Evolutionary conservation across 768 basidiomycete genomes (phyloP).

Genomic region (Russula virescens): DNA sequence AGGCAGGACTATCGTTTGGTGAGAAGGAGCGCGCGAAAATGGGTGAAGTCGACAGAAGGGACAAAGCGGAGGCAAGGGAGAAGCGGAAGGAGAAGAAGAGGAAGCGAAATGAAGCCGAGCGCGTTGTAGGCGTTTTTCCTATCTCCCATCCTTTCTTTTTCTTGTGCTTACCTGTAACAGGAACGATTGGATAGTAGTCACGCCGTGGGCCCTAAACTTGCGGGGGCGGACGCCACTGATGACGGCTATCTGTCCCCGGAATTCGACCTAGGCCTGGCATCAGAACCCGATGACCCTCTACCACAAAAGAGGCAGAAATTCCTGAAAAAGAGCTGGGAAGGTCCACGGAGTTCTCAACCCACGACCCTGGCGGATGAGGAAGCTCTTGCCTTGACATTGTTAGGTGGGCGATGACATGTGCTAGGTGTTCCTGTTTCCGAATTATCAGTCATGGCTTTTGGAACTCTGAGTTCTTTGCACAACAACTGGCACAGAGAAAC

Average conservation of each 20-base stretch:
- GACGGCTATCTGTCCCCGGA: slow-evolving; percentile 71
- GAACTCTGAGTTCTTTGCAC: too few relatives aligned
- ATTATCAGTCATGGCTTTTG: too few relatives aligned
- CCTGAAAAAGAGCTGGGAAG: slow-evolving; percentile 15
- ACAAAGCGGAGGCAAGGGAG: slow-evolving; percentile 79
- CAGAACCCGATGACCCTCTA: slow-evolving; percentile 32
- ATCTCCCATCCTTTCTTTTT: not conserved
- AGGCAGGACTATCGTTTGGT: slow-evolving; percentile 64
- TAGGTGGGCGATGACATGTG: slow-evolving; percentile 34
- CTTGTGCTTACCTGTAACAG: slow-evolving; percentile 1
- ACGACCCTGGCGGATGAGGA: slow-evolving; percentile 47
- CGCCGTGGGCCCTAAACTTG: slow-evolving; percentile 32
- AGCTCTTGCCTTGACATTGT: slow-evolving; percentile 56
- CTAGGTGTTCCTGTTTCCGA: too few relatives aligned
- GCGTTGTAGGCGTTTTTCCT: slow-evolving; percentile 25
- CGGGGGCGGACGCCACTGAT: slow-evolving; percentile 37
- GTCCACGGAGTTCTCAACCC: slow-evolving; percentile 28
- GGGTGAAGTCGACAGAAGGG: slow-evolving; percentile 59
- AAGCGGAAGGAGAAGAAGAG: slow-evolving; percentile 91
- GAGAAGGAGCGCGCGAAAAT: slow-evolving; percentile 70
- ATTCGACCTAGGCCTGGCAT: slow-evolving; percentile 46
- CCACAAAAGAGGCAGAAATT: slow-evolving; percentile 32
- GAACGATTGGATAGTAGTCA: slow-evolving; percentile 25
- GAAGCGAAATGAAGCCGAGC: slow-evolving; percentile 78
- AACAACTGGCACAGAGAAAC: too few relatives aligned